Evolutionary conservation across 192 early-diverging fungal genomes (phyloP).

Genomic region (Phlyctochytrium bullatum): DNA sequence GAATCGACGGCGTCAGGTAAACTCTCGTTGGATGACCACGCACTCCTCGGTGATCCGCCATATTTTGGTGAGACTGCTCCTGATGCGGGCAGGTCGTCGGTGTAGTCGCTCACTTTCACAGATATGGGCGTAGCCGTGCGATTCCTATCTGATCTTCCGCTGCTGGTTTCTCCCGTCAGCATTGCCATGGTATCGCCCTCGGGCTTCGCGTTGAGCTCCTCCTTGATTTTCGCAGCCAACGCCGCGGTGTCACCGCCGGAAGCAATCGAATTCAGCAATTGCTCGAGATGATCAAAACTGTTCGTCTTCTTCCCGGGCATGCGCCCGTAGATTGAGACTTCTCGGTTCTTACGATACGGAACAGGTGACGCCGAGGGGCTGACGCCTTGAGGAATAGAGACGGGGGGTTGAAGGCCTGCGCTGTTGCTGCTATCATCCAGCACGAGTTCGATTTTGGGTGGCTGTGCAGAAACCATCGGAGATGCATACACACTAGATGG

Average conservation of each 20-base stretch:
- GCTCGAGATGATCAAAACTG: neutral
- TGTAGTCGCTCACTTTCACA: neutral
- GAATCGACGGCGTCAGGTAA: neutral
- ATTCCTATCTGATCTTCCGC: too few species aligned
- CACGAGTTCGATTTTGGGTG: conserved; percentile 2
- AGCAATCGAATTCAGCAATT: neutral
- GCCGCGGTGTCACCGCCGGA: neutral
- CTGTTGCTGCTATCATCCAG: neutral
- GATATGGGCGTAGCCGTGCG: neutral
- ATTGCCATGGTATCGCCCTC: neutral
- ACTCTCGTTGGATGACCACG: neutral
- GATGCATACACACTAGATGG: neutral
- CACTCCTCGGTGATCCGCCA: neutral
- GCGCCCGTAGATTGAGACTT: conserved; percentile 1
- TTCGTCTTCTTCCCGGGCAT: neutral
- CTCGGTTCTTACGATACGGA: neutral
- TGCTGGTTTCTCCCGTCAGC: neutral
- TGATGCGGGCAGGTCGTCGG: neutral
- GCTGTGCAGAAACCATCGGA: neutral
- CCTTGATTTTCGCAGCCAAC: neutral
- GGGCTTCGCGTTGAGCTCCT: neutral
- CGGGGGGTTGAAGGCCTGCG: neutral
- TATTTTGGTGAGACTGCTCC: neutral
- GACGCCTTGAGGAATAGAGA: neutral
- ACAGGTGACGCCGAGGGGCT: neutral